phyloP scores from a whole-genome alignment of 1,284 basidiomycete genomes.

The Puccinia sorghi region DNA sequence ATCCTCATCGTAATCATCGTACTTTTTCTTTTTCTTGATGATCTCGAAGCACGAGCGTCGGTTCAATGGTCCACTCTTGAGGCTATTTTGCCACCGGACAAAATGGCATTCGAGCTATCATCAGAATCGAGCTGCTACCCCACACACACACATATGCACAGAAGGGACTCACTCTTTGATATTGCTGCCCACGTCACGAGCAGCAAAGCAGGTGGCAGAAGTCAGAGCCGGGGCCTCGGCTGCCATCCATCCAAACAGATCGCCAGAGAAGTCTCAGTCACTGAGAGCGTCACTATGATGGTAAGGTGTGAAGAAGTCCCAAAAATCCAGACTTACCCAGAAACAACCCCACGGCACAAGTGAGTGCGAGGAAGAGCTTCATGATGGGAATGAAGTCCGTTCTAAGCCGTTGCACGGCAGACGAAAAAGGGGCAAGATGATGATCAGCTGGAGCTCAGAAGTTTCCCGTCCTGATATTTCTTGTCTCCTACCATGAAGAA shows the following conservation, averaged over 20 bases:
- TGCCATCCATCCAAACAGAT: background rate
- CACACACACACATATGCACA: too few species aligned
- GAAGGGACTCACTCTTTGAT: slow-evolving; percentile 18
- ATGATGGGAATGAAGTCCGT: background rate
- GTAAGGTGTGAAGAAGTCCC: background rate
- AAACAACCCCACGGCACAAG: slow-evolving; percentile 14
- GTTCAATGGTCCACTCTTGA: slow-evolving; percentile 14
- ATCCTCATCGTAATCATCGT: background rate
- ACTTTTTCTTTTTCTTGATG: slow-evolving; percentile 11
- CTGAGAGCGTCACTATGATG: background rate
- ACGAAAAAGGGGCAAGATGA: too few species aligned
- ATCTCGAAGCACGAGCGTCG: slow-evolving; percentile 26
- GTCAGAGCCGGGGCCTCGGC: background rate
- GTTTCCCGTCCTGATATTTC: too few species aligned
- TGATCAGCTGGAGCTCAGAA: too few species aligned
- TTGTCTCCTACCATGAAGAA: too few species aligned
- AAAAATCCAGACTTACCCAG: slow-evolving; percentile 5
- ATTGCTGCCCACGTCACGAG: slow-evolving; percentile 2
- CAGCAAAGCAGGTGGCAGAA: slow-evolving; percentile 19
- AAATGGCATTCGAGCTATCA: background rate
- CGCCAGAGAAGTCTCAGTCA: too few species aligned
- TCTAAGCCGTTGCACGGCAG: too few species aligned
- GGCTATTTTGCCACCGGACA: background rate
- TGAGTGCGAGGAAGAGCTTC: slow-evolving; percentile 16
- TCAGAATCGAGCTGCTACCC: background rate